Evolutionary conservation across 2,329 filamentous ascomycete genomes (phyloP), one percentile per base, ranked within the genome.

Genomic region (Didymella glomerata): DNA sequence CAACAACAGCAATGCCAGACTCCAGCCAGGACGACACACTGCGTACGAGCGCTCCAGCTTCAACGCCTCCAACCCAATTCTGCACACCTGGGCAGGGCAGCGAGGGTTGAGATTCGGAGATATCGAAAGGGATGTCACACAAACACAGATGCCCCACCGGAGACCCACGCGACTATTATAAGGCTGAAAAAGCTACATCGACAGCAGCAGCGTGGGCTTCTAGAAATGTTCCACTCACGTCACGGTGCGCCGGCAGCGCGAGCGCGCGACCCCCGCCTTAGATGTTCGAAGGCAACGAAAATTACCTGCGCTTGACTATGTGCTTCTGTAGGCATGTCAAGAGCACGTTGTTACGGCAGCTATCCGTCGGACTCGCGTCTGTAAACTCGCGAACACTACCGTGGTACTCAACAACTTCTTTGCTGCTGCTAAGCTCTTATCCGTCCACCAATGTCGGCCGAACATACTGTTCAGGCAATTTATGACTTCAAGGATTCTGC

Each of bases 151-250:
- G 50, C 28, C 56, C 52, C 55, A 56, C 56, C 46, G 7, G 13
- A 22, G 62, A 47, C 47, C 61, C 62, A 61, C 57, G 20, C n/a
- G 24, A 59, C 28, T 27, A 46, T 61, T 48, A 38, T 58, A 65
- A 57, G 66, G 66, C 67, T 64, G 62, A 56, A 68, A 48, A 66
- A 64, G 61, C 61, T 62, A 67, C 55, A 34, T 57, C 38, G 53
- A 32, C 42, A 27, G 13, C 24, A 41, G 32, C 28, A 49, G 16
- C 18, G 27, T 40, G 5, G 27, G 25, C 34, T 60, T 63, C 51
- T 51, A 60, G 46, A 61, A 49, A 46, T 34, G 52, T 54, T 58
- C 40, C 54, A 63, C 46, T 50, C 55, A 68, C 62, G 64, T 68
- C 67, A 69, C 56, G 62, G 42, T 54, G 60, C 64, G 48, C 57